Evolutionary conservation across 139 green algal genomes (phyloP).

Genomic region (Tetraselmis striata): DNA sequence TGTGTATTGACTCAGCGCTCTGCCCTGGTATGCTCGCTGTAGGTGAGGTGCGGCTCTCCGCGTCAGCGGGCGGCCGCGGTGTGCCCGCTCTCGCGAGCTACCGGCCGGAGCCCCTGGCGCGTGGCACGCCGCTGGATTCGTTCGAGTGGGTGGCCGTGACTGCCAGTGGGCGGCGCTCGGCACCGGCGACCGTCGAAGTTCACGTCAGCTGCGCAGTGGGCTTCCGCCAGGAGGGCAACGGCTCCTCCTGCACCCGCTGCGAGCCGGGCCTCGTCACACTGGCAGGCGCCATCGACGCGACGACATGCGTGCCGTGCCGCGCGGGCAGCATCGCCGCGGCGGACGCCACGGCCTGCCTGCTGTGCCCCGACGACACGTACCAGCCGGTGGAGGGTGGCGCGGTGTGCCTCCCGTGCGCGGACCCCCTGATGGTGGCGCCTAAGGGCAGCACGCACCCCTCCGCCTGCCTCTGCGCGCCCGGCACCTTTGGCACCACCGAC

Average conservation of each 20-base stretch:
- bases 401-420: not conserved
- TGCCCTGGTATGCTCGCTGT: not conserved
- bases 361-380: not conserved
- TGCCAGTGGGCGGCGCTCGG: not conserved
- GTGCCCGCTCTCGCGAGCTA: not conserved
- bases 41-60: not conserved
- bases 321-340: not conserved
- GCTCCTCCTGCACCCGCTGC: not conserved
- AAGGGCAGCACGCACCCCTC: not conserved
- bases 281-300: not conserved
- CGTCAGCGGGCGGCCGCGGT: no score
- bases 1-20: no score
- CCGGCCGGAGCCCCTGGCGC: not conserved
- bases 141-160: not conserved
- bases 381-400: not conserved
- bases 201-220: not conserved
- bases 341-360: not conserved
- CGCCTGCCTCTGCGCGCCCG: not conserved
- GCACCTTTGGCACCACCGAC: not conserved
- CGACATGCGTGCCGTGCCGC: not conserved
- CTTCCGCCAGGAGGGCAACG: not conserved
- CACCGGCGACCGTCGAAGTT: not conserved
- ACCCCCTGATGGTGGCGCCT: not conserved
- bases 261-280: not conserved
- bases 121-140: not conserved